Evolutionary conservation across 768 basidiomycete genomes (phyloP).

Genomic region (Leucogyrophana mollusca): DNA sequence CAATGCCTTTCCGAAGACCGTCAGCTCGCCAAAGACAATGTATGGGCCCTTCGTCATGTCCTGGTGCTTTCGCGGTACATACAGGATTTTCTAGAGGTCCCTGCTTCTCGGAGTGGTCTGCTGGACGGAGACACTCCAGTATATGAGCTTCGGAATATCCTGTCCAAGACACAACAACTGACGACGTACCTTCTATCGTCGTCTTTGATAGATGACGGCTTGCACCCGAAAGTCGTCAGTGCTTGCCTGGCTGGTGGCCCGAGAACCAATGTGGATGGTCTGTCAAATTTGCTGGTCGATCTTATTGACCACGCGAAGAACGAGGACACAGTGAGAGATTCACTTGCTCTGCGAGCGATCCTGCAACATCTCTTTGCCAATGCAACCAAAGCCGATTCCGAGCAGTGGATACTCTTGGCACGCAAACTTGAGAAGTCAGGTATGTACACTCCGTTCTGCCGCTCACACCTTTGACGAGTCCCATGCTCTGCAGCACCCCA

Average conservation of each 20-base stretch:
- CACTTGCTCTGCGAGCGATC: slow-evolving; percentile 59
- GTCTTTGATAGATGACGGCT: slow-evolving; percentile 40
- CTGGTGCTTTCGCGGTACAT: slow-evolving; percentile 62
- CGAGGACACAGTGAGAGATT: slow-evolving; percentile 50
- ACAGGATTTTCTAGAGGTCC: slow-evolving; percentile 57
- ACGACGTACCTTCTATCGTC: slow-evolving; percentile 63
- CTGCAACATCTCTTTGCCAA: slow-evolving; percentile 60
- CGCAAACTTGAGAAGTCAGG: slow-evolving; percentile 62
- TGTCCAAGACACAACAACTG: slow-evolving; percentile 48
- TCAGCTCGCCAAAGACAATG: slow-evolving; percentile 51
- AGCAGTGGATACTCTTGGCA: slow-evolving; percentile 74
- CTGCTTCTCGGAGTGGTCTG: slow-evolving; percentile 45
- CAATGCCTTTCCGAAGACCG: slow-evolving; percentile 58
- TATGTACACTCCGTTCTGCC: slow-evolving; percentile 29
- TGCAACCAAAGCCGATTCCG: slow-evolving; percentile 62
- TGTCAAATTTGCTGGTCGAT: slow-evolving; percentile 30
- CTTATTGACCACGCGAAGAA: slow-evolving; percentile 29
- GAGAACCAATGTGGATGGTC: slow-evolving; percentile 13
- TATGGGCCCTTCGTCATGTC: slow-evolving; percentile 72
- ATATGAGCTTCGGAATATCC: slow-evolving; percentile 37
- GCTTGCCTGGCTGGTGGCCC: slow-evolving; percentile 28
- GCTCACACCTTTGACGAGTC: not conserved
- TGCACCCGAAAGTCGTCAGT: slow-evolving; percentile 47
- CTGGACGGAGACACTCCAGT: slow-evolving; percentile 41
- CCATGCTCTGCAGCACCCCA: slow-evolving; percentile 53